A percentile compares a stretch with the other conserved stretches of the same genome.
phyloP scores from a whole-genome alignment of 495 filamentous ascomycete genomes.

The Annulohypoxylon moriforme region DNA sequence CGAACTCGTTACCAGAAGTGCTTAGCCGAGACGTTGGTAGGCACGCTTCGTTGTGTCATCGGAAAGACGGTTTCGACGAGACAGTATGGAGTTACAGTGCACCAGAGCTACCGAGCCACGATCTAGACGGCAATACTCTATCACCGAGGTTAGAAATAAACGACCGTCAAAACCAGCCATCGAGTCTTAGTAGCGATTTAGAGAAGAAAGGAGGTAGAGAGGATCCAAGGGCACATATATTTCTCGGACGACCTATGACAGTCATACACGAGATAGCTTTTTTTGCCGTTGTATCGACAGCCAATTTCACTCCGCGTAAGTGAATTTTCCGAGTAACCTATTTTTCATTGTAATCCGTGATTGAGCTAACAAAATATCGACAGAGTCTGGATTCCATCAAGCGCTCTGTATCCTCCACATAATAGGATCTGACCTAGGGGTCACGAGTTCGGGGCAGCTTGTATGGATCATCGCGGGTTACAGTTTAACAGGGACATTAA shows the following conservation, averaged over 20 bases:
- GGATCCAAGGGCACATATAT: slow-evolving; percentile 40
- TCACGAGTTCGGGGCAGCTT: slow-evolving; percentile 53
- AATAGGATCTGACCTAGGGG: slow-evolving; percentile 60
- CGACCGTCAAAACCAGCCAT: slow-evolving; percentile 30
- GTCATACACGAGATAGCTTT: slow-evolving; percentile 45
- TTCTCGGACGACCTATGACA: slow-evolving; percentile 45
- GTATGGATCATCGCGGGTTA: slow-evolving; percentile 67
- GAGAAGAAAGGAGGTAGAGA: slow-evolving; percentile 34
- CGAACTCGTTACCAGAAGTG: slow-evolving; percentile 10
- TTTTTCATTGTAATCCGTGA: not conserved
- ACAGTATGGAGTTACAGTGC: slow-evolving; percentile 13
- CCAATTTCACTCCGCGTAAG: slow-evolving; percentile 50
- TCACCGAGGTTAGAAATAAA: slow-evolving; percentile 26
- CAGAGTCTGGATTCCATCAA: slow-evolving; percentile 50
- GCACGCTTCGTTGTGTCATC: slow-evolving; percentile 1
- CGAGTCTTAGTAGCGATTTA: slow-evolving; percentile 38
- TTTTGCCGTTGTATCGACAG: slow-evolving; percentile 46
- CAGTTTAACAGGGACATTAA: slow-evolving; percentile 76
- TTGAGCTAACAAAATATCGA: not conserved
- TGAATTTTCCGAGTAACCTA: not conserved
- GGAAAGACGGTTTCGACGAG: slow-evolving; percentile 20
- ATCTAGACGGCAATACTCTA: slow-evolving; percentile 25
- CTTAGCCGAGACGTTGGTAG: not conserved
- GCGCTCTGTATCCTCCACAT: slow-evolving; percentile 49
- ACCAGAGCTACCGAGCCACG: slow-evolving; percentile 10